Conservation (phyloP, 164 flowering plant genomes). For the Buxus sempervirens region DNA sequence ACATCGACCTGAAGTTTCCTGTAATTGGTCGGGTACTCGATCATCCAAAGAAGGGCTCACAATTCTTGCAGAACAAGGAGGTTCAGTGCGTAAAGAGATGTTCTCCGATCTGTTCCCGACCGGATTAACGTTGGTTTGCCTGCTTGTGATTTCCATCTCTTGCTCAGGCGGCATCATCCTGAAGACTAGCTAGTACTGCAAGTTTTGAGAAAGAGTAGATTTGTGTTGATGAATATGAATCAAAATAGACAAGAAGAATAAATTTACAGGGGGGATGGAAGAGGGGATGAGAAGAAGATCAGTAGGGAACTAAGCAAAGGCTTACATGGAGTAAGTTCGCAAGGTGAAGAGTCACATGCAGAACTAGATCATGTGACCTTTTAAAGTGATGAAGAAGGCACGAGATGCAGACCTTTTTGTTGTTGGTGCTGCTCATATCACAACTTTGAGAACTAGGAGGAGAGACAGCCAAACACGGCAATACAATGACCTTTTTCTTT, state of each 20-base stretch:
- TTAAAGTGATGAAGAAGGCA: conserved; percentile 42
- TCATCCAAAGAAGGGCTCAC: conserved; percentile 30
- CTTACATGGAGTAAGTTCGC: conserved; percentile 3
- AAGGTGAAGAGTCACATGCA: conserved; percentile 31
- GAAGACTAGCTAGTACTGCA: background rate
- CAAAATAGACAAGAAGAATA: background rate
- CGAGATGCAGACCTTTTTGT: conserved; percentile 36
- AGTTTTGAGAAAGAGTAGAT: background rate
- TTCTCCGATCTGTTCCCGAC: conserved; percentile 21
- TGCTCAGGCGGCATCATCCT: conserved; percentile 65
- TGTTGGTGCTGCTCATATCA: conserved; percentile 11
- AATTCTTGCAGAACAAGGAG: conserved; percentile 16
- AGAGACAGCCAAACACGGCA: conserved; percentile 5
- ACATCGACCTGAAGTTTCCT: conserved; percentile 15
- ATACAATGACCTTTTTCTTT: background rate
- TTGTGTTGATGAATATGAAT: background rate
- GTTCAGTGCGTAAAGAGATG: conserved; percentile 33
- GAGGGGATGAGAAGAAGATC: background rate
- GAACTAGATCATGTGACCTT: conserved; percentile 21
- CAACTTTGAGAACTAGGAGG: background rate
- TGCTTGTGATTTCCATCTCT: conserved; percentile 20
- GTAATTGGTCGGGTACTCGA: conserved; percentile 11
- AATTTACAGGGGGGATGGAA: conserved; percentile 1
- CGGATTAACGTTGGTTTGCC: conserved; percentile 3
- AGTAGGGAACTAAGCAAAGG: background rate